Percentiles rank a stretch among this genome's conserved stretches.
Evolutionary conservation across 805 yeast species (phyloP).

Genomic region (Pichia eremophila): DNA sequence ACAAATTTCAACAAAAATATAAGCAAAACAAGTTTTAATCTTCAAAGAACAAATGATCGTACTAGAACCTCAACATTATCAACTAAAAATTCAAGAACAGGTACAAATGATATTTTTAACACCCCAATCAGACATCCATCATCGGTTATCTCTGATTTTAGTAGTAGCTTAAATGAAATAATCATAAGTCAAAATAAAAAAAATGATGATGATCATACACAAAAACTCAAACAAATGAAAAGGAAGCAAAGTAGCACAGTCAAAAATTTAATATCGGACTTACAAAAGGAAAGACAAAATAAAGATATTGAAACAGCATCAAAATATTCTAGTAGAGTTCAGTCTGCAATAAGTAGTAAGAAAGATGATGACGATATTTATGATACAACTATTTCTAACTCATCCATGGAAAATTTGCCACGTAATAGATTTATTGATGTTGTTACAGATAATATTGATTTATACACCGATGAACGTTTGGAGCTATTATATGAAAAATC

Average conservation of each 20-base stretch:
- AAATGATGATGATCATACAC: not conserved
- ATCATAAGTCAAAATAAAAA: not conserved
- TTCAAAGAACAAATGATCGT: not conserved
- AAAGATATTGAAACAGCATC: not conserved
- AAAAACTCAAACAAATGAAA: not conserved
- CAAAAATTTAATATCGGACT: conserved; percentile 1
- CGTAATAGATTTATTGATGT: not conserved
- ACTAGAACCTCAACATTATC: not conserved
- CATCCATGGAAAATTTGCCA: not conserved
- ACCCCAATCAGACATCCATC: not conserved
- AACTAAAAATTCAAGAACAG: not conserved
- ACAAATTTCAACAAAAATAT: not conserved
- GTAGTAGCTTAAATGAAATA: not conserved
- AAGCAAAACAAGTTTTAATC: no score
- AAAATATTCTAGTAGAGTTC: not conserved
- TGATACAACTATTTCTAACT: not conserved
- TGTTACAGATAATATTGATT: conserved; percentile 1
- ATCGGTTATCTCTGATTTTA: conserved; percentile 3
- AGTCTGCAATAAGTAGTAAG: no score
- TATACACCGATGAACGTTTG: conserved; percentile 12
- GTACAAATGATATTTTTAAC: not conserved
- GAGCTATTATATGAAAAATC: conserved; percentile 17
- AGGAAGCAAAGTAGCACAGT: not conserved
- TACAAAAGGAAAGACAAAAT: not conserved
- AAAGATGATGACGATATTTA: not conserved